Evolutionary conservation across 306 rosid species (phyloP).

Genomic region (Rosa persica): DNA sequence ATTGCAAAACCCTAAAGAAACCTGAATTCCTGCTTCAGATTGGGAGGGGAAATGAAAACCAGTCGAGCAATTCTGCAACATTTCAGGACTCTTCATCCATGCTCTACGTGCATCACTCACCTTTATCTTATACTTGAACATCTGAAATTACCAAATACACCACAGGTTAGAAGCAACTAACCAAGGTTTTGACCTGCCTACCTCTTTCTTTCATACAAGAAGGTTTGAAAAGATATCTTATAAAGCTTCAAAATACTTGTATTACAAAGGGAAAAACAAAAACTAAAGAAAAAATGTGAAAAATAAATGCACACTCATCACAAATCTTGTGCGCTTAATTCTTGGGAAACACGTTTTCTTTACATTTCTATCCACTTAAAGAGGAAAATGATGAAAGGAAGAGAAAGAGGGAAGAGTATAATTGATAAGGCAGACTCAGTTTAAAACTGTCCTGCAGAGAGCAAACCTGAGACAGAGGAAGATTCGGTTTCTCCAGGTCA

Average conservation of each 20-base stretch:
- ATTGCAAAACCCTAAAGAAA: constrained; percentile 23
- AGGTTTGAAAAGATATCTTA: background rate
- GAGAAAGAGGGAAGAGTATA: background rate
- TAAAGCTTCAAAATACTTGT: background rate
- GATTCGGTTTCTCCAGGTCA: constrained; percentile 49
- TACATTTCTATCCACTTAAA: background rate
- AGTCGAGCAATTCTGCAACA: constrained; percentile 70
- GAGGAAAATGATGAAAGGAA: background rate
- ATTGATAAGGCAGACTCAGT: constrained; percentile 5
- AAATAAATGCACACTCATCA: background rate
- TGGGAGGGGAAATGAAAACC: constrained; percentile 73
- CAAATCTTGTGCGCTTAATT: background rate
- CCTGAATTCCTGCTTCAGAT: constrained; percentile 55
- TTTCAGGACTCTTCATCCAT: constrained; percentile 84
- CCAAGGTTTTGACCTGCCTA: background rate
- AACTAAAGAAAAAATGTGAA: background rate
- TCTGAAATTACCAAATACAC: constrained; percentile 36
- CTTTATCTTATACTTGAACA: constrained; percentile 69
- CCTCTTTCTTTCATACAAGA: background rate
- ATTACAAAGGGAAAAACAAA: background rate
- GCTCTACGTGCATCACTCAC: constrained; percentile 69
- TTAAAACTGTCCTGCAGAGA: background rate
- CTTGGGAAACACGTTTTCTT: background rate
- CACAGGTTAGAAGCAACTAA: background rate
- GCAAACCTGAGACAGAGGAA: constrained; percentile 67